Evolutionary conservation across 257 asterid species (phyloP).

Genomic region (Craterostigma plantagineum): DNA sequence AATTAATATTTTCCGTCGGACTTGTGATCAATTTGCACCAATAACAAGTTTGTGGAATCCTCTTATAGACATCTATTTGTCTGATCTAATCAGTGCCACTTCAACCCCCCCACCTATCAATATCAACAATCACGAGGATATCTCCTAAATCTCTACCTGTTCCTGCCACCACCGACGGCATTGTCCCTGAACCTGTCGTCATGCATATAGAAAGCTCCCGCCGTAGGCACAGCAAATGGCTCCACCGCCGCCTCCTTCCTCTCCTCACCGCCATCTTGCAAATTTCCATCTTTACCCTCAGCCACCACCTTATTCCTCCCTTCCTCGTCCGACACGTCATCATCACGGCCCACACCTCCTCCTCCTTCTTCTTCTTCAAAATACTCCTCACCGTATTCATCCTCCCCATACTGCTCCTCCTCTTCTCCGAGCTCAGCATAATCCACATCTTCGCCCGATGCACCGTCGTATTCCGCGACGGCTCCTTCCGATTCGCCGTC

Average conservation of each 20-base stretch:
- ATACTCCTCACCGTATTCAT: constrained; percentile 29
- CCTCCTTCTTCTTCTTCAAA: constrained; percentile 26
- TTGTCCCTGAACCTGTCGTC: constrained; percentile 88
- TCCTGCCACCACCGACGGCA: constrained; percentile 52
- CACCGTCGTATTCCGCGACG: constrained; percentile 37
- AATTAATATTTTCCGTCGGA: too few species aligned
- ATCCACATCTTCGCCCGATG: too few species aligned
- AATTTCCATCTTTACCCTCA: constrained; percentile 16
- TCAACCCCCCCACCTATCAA: too few species aligned
- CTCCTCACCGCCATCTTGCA: constrained; percentile 17
- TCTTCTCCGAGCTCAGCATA: too few species aligned
- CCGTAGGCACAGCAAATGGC: constrained; percentile 95
- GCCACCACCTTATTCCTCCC: constrained; percentile 16
- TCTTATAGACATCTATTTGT: too few species aligned
- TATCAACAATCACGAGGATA: too few species aligned
- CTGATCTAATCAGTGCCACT: too few species aligned
- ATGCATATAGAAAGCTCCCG: constrained; percentile 97
- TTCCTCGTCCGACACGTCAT: constrained; percentile 10
- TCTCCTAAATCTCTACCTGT: too few species aligned
- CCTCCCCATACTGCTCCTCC: constrained; percentile 31
- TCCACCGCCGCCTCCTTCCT: constrained; percentile 62
- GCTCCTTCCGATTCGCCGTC: constrained; percentile 80
- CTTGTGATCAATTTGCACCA: too few species aligned
- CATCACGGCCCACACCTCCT: constrained; percentile 17
- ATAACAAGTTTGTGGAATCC: too few species aligned